Conservation (phyloP, 2,329 filamentous ascomycete species). For the Colletotrichum agaves region DNA sequence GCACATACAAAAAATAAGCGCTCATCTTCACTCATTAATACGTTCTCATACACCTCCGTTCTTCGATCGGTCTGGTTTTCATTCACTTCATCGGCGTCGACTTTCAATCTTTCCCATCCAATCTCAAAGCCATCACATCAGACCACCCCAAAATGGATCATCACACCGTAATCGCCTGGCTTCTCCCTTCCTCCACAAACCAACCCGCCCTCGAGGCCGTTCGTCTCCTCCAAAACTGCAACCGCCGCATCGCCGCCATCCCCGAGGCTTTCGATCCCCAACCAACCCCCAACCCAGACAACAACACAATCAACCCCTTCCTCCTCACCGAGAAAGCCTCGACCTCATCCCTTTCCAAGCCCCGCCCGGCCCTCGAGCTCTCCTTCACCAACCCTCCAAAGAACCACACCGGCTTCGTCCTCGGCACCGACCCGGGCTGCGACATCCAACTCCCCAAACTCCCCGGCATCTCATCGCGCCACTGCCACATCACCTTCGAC, state of each 20-base stretch:
- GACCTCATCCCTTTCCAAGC: constrained; percentile 2
- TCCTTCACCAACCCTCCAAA: constrained; percentile 49
- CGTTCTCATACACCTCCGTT: neutral
- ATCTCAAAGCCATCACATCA: constrained; percentile 6
- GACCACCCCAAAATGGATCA: constrained; percentile 18
- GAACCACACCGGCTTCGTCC: constrained; percentile 49
- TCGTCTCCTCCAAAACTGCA: constrained; percentile 30
- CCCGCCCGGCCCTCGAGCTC: constrained; percentile 47
- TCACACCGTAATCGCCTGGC: constrained; percentile 38
- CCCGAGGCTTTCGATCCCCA: constrained; percentile 24
- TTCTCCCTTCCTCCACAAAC: constrained; percentile 36
- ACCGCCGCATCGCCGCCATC: constrained; percentile 28
- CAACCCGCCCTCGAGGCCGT: constrained; percentile 33
- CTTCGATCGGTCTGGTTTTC: neutral
- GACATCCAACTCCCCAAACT: constrained; percentile 51
- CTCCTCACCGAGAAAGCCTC: constrained; percentile 13
- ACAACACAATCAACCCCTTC: constrained; percentile 30
- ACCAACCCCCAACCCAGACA: constrained; percentile 14
- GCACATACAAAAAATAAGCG: neutral
- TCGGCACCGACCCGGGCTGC: constrained; percentile 52
- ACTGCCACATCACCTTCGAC: constrained; percentile 54
- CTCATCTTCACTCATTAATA: constrained; percentile 20
- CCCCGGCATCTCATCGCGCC: constrained; percentile 48
- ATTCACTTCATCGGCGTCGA: neutral
- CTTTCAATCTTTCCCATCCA: neutral